Evolutionary conservation across 306 rosid genomes (phyloP).

Genomic region (Fagus crenata): DNA sequence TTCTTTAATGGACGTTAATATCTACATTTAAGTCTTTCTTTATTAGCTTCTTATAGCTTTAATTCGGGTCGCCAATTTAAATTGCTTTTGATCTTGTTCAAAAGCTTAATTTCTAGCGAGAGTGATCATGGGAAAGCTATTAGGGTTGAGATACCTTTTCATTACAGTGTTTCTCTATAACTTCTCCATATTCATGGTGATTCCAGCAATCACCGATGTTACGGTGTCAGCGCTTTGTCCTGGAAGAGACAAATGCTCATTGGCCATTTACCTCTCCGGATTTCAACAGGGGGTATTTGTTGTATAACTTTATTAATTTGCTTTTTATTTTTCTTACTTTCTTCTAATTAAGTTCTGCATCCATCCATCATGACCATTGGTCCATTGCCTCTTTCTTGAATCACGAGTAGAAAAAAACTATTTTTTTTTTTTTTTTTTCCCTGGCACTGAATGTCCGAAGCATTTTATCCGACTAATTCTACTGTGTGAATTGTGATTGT

Average conservation of each 20-base stretch:
- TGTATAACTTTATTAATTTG: background rate
- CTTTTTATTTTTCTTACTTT: background rate
- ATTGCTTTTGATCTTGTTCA: background rate
- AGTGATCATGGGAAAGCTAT: constrained; percentile 23
- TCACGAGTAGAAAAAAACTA: too few relatives aligned
- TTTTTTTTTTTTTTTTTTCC: too few relatives aligned
- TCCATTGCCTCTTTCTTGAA: too few relatives aligned
- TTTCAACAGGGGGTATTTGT: constrained; percentile 46
- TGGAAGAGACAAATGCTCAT: constrained; percentile 46
- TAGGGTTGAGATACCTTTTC: constrained; percentile 39
- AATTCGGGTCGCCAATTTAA: background rate
- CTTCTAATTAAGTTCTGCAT: background rate
- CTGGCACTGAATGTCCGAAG: too few relatives aligned
- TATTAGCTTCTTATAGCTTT: background rate
- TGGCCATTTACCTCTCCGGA: constrained; percentile 59
- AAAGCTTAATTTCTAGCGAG: background rate
- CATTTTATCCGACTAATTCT: too few relatives aligned
- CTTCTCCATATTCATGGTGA: constrained; percentile 41
- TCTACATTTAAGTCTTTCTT: background rate
- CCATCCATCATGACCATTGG: background rate
- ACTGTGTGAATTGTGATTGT: too few relatives aligned
- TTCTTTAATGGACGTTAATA: background rate
- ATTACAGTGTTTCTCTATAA: too few relatives aligned
- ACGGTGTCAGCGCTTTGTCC: constrained; percentile 57
- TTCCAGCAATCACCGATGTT: constrained; percentile 52